These are phyloP conservation scores for Echeveria elegans DNA, from an alignment of 164 flowering plant species.

Conservation along the genomic window DNA sequence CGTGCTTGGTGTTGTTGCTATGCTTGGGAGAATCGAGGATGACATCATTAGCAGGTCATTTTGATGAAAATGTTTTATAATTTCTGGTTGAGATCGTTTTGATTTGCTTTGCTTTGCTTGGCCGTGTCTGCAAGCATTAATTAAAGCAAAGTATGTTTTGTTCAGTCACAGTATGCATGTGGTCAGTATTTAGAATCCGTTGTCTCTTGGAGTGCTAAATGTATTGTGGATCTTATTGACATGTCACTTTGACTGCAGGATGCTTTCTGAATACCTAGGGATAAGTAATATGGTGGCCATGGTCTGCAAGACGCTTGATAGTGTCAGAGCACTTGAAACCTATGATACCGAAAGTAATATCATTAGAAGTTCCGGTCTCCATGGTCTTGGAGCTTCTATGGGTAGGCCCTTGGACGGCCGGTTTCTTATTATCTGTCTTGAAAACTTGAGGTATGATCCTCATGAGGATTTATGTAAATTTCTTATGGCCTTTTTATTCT, in stretches of 20 bases:
- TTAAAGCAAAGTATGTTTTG: background rate
- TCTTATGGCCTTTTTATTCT: background rate
- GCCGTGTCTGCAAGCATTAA: background rate
- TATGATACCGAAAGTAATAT: constrained; percentile 56
- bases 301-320: constrained; percentile 69
- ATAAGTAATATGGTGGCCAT: constrained; percentile 57
- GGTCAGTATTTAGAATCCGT: background rate
- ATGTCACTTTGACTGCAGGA: constrained; percentile 26
- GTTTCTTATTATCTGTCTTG: constrained; percentile 65
- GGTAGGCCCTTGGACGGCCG: constrained; percentile 56
- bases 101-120: background rate
- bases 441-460: constrained; percentile 46
- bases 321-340: constrained; percentile 61
- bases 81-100: background rate
- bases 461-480: background rate
- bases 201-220: background rate
- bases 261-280: constrained; percentile 76
- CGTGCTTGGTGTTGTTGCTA: constrained; percentile 75
- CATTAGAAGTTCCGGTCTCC: constrained; percentile 50
- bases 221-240: background rate
- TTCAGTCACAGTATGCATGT: background rate
- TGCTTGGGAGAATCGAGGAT: constrained; percentile 64
- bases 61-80: constrained; percentile 6
- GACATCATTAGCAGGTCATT: constrained; percentile 74
- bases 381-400: constrained; percentile 58